These are phyloP conservation scores for Escovopsis weberi DNA, from an alignment of 2,329 filamentous ascomycete genomes.

Conservation along the genomic window DNA sequence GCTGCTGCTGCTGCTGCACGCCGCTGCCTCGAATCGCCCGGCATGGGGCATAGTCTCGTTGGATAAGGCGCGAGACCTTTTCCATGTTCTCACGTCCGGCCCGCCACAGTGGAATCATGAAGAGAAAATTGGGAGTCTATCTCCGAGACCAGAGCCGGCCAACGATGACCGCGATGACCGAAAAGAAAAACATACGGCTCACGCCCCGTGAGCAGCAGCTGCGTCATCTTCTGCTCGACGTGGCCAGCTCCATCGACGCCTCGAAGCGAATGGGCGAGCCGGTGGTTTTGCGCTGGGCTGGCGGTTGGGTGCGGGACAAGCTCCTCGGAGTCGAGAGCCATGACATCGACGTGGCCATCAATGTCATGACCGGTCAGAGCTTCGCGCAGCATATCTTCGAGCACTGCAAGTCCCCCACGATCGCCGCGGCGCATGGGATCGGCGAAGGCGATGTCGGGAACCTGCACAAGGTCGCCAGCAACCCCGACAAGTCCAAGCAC, in stretches of 20 bases:
- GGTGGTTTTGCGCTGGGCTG: conserved; percentile 60
- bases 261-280: conserved; percentile 34
- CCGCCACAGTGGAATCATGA: conserved; percentile 15
- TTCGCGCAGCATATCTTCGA: conserved; percentile 58
- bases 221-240: conserved; percentile 64
- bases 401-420: conserved; percentile 48
- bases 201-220: conserved; percentile 58
- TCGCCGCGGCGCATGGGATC: conserved; percentile 46
- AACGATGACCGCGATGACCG: conserved; percentile 8
- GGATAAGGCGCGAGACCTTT: neutral
- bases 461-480: conserved; percentile 78
- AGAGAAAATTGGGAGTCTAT: conserved; percentile 19
- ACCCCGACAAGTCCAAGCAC: conserved; percentile 94
- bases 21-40: neutral
- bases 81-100: conserved; percentile 12
- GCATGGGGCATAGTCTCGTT: neutral
- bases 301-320: conserved; percentile 80
- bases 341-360: conserved; percentile 78
- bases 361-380: conserved; percentile 65
- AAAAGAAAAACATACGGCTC: conserved; percentile 32
- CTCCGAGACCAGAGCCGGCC: conserved; percentile 9
- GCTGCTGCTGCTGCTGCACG: too few species aligned
- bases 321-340: conserved; percentile 57
- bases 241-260: conserved; percentile 48
- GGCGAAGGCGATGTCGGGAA: conserved; percentile 48